A percentile compares a stretch with the other conserved stretches of the same genome.
Conservation (phyloP, 2,329 filamentous ascomycete species). For the Epichloe gansuensis region DNA sequence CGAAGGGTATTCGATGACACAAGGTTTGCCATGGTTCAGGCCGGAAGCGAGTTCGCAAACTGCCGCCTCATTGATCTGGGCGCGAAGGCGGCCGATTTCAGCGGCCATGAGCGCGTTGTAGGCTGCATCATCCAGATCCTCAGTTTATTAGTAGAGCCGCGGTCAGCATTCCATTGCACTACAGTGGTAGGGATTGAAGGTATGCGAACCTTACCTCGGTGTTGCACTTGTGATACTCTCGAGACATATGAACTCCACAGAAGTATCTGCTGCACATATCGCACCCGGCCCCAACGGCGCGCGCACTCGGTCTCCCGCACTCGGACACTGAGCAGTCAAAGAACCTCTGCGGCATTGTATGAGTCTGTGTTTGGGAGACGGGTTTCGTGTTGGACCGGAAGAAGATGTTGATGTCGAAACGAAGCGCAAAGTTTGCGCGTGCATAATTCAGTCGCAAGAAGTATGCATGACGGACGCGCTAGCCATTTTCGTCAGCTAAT, state of each 20-base stretch:
- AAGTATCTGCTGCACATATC: slow-evolving; percentile 6
- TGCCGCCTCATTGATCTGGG: slow-evolving; percentile 8
- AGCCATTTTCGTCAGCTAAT: no score
- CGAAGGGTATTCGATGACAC: slow-evolving; percentile 7
- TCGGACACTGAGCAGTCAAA: no score
- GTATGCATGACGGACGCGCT: no score
- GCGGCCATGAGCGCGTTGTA: slow-evolving; percentile 3
- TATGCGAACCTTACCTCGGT: neutral
- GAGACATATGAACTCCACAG: slow-evolving; percentile 2
- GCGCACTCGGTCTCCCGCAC: slow-evolving; percentile 2
- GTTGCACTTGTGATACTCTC: slow-evolving; percentile 3
- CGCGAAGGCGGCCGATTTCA: slow-evolving; percentile 8
- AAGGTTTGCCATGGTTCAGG: slow-evolving; percentile 7
- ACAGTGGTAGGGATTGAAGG: no score
- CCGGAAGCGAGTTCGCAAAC: slow-evolving; percentile 10
- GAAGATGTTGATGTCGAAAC: no score
- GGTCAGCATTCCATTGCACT: no score
- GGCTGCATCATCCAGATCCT: slow-evolving; percentile 1
- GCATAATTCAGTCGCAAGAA: no score
- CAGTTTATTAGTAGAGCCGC: no score
- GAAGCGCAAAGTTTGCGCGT: no score
- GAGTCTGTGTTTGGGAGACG: no score
- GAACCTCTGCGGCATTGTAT: no score
- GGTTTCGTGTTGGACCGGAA: no score
- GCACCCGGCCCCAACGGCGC: slow-evolving; percentile 5